phyloP scores from a whole-genome alignment of 2,329 filamentous ascomycete species.

The Emmonsia crescens region DNA sequence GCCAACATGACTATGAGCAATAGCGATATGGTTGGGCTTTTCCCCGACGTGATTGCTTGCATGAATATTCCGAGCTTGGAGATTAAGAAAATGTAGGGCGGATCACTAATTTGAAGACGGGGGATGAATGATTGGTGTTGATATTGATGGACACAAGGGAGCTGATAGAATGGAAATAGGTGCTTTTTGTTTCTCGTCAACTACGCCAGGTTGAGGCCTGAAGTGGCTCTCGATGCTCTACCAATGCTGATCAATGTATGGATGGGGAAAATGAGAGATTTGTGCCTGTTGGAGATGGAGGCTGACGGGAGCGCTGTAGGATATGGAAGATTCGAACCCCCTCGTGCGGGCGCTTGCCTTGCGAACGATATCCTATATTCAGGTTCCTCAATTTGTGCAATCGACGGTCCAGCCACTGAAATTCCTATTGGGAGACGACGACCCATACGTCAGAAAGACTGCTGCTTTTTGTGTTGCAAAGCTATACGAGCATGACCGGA shows the following conservation, averaged over 20 bases:
- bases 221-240: conserved; percentile 85
- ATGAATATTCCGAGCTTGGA: conserved; percentile 92
- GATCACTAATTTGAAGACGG: not conserved
- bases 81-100: conserved; percentile 92
- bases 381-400: conserved; percentile 91
- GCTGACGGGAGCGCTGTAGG: conserved; percentile 39
- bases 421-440: conserved; percentile 67
- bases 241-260: conserved; percentile 71
- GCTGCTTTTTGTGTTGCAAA: conserved; percentile 95
- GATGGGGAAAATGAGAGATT: not conserved
- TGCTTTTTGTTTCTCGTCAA: conserved; percentile 97
- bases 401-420: conserved; percentile 78
- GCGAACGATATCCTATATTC: conserved; percentile 93
- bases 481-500: conserved; percentile 89
- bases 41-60: conserved; percentile 87
- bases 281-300: not conserved
- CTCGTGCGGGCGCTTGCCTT: conserved; percentile 84
- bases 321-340: conserved; percentile 88
- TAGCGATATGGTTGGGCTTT: conserved; percentile 97
- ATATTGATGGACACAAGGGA: not conserved
- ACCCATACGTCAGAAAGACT: conserved; percentile 96
- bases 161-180: conserved; percentile 41
- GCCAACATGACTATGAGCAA: conserved; percentile 99
- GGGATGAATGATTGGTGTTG: not conserved
- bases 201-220: conserved; percentile 87